Base-by-base conservation (phyloP, 805 yeast species). In the Suhomyces sp. region DNA sequence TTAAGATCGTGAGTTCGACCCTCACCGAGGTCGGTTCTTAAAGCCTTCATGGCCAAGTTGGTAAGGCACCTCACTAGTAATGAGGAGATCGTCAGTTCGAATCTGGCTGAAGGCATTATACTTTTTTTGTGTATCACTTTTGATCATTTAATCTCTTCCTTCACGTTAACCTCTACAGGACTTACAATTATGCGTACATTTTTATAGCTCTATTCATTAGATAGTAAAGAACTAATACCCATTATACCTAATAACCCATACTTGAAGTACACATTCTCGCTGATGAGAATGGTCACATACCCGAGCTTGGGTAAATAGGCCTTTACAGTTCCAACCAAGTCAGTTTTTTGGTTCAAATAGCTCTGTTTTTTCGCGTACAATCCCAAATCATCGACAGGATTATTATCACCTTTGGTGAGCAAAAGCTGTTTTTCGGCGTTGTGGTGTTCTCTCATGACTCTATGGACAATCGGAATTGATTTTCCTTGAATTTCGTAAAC, bases 361-460 rank as follows among this genome's bases (percentile, higher is more conserved):
- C 75, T 75, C 62, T 89, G 92, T 50, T 82, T 83, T 57, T 82
- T 78, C 1, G 91, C 87, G 65, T 94, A 94, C 44, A 94, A 77
- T 13, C 89, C 86, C 58, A 94, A 77, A 69, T 94, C 99, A 69
- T 94, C 96, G 48, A 87, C 85, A 3, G 92, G 89, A 66, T 94
- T 94, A 67, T 94, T 94, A 68, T 94, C 99, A 68, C 99, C 99
- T 68, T 94, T 94, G 1, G 99, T 94, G 54, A 94, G 78, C 47
- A 94, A 68, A 47, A 85, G 74, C 69, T 92, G 97, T 64, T 83
- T 78, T 46, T 71, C 72, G 3, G 52, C 48, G 49, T 71, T 72
- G 53, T 80, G 84, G 64, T 94, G 98, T 59, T 89, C 93, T 62
- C 97, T 81, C 64, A 94, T 68, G 0, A 94, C 97, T 60, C 99